Percentiles rank a stretch among this genome's conserved stretches.
These are phyloP conservation scores for Chlorella sp. DNA, from an alignment of 139 green algal species.

Conservation along the genomic window DNA sequence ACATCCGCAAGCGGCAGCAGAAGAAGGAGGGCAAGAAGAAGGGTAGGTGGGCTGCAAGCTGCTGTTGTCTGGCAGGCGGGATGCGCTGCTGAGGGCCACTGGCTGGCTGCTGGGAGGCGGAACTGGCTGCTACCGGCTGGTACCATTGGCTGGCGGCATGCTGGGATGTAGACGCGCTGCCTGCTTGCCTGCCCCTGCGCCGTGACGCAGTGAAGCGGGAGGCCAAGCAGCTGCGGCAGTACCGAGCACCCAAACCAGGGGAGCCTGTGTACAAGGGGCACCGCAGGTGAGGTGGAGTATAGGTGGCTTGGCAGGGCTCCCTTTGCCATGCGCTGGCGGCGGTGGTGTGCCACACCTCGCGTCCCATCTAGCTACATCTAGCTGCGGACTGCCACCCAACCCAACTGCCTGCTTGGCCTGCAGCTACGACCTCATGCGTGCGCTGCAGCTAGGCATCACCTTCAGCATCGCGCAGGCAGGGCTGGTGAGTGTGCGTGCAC, in stretches of 20 bases:
- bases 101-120: too few species aligned
- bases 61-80: too few species aligned
- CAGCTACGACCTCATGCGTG: constrained; percentile 93
- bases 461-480: constrained; percentile 66
- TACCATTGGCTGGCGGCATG: too few species aligned
- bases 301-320: too few species aligned
- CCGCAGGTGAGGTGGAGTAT: background rate
- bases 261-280: constrained; percentile 88
- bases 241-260: constrained; percentile 29
- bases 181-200: too few species aligned
- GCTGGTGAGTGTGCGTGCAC: too few species aligned
- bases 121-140: too few species aligned
- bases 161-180: background rate
- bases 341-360: background rate
- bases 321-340: too few species aligned
- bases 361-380: too few species aligned
- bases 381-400: too few species aligned
- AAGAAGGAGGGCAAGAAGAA: constrained; percentile 49
- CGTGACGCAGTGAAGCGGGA: constrained; percentile 8
- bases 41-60: background rate
- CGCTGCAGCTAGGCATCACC: constrained; percentile 94
- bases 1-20: constrained; percentile 41
- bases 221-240: constrained; percentile 13
- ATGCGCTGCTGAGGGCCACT: too few species aligned
- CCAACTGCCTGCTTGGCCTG: too few species aligned